A percentile compares a stretch with the other conserved stretches of the same genome.
Evolutionary conservation across 2,329 filamentous ascomycete genomes (phyloP).

Genomic region (Colletotrichum scovillei): DNA sequence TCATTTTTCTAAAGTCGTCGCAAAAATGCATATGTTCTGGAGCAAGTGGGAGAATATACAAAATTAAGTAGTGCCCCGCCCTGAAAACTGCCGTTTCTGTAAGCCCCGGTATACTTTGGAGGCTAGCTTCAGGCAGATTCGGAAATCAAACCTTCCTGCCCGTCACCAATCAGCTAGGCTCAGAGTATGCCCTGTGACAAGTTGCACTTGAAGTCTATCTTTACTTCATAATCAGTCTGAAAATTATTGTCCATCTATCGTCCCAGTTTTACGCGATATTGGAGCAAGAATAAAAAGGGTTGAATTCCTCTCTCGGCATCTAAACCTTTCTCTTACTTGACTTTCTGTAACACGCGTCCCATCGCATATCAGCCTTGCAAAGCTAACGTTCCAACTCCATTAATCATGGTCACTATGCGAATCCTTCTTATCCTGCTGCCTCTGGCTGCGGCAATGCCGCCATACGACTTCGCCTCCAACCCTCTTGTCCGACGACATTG

Average conservation of each 20-base stretch:
- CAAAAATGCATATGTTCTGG: background rate
- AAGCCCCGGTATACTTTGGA: background rate
- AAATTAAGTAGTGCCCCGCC: too few relatives aligned
- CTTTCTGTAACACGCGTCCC: too few relatives aligned
- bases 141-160: background rate
- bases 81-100: background rate
- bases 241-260: background rate
- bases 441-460: constrained; percentile 14
- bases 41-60: too few relatives aligned
- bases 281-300: background rate
- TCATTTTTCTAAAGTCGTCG: background rate
- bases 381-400: background rate
- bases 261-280: background rate
- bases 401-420: constrained; percentile 8
- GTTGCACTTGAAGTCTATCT: background rate
- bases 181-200: background rate
- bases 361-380: too few relatives aligned
- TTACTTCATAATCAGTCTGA: background rate
- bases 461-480: background rate
- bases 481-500: constrained; percentile 29
- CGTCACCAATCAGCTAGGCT: background rate
- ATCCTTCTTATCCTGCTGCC: background rate
- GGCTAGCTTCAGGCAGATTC: background rate
- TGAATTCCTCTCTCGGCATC: background rate
- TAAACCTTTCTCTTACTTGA: too few relatives aligned